Evolutionary conservation across 2,329 filamentous ascomycete genomes (phyloP).

Genomic region (Penicillium hesseltinei): DNA sequence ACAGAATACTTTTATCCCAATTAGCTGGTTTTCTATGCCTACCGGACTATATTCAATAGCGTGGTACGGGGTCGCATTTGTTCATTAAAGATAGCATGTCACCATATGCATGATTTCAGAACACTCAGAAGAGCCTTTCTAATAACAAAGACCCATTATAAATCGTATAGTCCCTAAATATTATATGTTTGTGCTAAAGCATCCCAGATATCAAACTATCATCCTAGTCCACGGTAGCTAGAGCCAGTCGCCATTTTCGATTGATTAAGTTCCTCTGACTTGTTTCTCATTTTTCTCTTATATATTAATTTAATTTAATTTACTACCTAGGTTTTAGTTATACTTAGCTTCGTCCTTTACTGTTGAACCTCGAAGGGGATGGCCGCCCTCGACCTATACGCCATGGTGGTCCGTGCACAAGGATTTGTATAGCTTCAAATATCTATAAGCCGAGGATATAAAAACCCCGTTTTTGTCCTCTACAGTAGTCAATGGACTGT

Average conservation of each 20-base stretch:
- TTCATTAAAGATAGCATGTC: not conserved
- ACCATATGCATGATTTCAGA: not conserved
- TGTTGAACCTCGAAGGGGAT: not conserved
- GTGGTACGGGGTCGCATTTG: too few species aligned
- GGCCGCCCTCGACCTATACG: not conserved
- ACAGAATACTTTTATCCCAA: not conserved
- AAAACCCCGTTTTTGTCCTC: not conserved
- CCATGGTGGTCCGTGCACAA: not conserved
- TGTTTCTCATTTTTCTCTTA: not conserved
- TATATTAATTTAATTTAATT: not conserved
- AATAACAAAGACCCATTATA: not conserved
- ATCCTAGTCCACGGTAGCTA: not conserved
- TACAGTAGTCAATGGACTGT: not conserved
- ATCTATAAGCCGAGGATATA: not conserved
- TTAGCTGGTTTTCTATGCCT: not conserved
- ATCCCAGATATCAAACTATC: not conserved
- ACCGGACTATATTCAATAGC: not conserved
- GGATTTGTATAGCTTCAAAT: conserved; percentile 1
- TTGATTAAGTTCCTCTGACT: not conserved
- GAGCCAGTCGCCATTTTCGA: not conserved
- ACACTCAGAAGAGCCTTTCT: not conserved
- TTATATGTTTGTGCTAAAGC: not conserved
- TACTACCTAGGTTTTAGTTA: not conserved
- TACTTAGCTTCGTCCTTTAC: not conserved
- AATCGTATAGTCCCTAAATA: too few species aligned